Conservation (phyloP, 106 monocot species). For the Ottelia alismoides region DNA sequence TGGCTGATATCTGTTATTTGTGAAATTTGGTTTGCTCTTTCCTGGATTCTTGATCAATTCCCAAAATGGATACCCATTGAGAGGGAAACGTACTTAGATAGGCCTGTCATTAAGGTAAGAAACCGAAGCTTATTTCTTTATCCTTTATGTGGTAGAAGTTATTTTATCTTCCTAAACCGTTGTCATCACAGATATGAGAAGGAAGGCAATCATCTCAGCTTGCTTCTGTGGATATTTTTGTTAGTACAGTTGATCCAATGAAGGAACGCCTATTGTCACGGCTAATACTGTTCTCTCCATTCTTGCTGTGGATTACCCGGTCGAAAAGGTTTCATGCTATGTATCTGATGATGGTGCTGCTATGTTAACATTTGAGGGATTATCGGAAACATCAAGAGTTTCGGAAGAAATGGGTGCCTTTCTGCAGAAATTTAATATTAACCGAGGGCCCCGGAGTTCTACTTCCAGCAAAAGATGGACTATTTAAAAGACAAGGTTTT, state of each 20-base stretch:
- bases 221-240: constrained; percentile 54
- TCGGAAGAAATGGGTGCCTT: constrained; percentile 27
- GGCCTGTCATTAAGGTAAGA: constrained; percentile 57
- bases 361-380: constrained; percentile 24
- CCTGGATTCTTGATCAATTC: constrained; percentile 89
- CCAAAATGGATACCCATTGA: constrained; percentile 92
- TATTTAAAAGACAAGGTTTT: constrained; percentile 27
- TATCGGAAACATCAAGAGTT: constrained; percentile 30
- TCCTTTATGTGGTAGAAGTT: too few relatives aligned
- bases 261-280: constrained; percentile 75
- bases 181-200: constrained; percentile 85
- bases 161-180: too few relatives aligned
- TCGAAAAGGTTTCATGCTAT: constrained; percentile 75
- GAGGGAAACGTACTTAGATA: constrained; percentile 65
- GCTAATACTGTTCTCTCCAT: constrained; percentile 83
- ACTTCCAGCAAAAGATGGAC: constrained; percentile 30
- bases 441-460: constrained; percentile 23
- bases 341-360: constrained; percentile 31
- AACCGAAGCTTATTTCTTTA: too few relatives aligned
- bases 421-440: constrained; percentile 21
- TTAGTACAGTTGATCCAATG: constrained; percentile 81
- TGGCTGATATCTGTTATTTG: constrained; percentile 84
- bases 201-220: constrained; percentile 59
- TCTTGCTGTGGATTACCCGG: constrained; percentile 66
- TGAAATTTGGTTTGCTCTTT: constrained; percentile 78